Evolutionary conservation across 2,329 filamentous ascomycete genomes (phyloP).

Genomic region (Epichloe baconii): DNA sequence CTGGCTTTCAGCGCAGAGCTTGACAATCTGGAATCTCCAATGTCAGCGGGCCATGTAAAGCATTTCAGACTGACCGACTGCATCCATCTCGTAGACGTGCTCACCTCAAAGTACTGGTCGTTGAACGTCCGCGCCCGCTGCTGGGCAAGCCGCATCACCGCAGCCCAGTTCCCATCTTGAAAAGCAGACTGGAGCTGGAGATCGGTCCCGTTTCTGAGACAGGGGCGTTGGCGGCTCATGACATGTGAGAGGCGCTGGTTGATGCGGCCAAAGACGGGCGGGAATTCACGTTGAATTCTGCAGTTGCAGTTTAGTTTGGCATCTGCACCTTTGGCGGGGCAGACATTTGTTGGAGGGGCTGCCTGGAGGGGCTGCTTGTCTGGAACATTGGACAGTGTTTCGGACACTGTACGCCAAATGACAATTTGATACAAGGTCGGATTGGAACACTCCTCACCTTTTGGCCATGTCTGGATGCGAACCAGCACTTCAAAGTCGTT

Average conservation of each 20-base stretch:
- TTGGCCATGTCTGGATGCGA: too few relatives aligned
- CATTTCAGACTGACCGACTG: too few relatives aligned
- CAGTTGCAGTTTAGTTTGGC: too few relatives aligned
- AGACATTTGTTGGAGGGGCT: neutral
- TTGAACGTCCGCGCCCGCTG: constrained; percentile 35
- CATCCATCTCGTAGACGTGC: neutral
- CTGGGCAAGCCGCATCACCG: constrained; percentile 37
- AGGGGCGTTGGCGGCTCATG: constrained; percentile 23
- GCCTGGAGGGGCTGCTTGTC: neutral
- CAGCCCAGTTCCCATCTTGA: constrained; percentile 38
- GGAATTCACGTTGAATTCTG: neutral
- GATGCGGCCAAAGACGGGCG: neutral
- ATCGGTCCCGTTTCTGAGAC: constrained; percentile 37
- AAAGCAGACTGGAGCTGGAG: constrained; percentile 43
- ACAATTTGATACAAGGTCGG: too few relatives aligned
- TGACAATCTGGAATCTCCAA: constrained; percentile 25
- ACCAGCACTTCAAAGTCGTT: neutral
- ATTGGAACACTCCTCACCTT: too few relatives aligned
- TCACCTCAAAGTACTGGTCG: constrained; percentile 43
- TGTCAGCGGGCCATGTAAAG: constrained; percentile 1
- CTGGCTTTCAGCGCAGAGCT: constrained; percentile 37
- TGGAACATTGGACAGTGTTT: neutral
- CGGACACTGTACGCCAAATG: neutral
- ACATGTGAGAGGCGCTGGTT: constrained; percentile 5
- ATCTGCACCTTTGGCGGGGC: constrained; percentile 1